A percentile compares a stretch with the other conserved stretches of the same genome.
phyloP scores from a whole-genome alignment of 169 alveolate genomes.

The Plasmodium coatneyi region DNA sequence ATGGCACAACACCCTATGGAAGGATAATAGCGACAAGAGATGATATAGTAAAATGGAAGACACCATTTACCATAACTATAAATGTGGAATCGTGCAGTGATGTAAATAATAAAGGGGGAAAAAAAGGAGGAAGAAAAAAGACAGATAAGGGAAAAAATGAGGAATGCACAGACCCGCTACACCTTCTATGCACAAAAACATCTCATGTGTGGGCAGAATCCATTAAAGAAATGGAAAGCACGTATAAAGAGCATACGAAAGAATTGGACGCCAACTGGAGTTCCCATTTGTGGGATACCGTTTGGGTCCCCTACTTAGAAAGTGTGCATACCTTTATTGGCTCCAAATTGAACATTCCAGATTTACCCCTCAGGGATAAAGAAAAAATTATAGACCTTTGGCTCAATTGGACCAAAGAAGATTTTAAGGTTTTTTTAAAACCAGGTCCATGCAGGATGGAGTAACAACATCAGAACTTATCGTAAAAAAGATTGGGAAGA shows the following conservation, averaged over 20 bases:
- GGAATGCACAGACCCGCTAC: background rate
- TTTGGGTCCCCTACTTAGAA: constrained; percentile 8
- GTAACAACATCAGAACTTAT: background rate
- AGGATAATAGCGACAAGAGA: constrained; percentile 6
- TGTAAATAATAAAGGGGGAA: background rate
- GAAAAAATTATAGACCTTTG: background rate
- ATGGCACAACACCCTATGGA: background rate
- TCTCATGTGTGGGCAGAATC: background rate
- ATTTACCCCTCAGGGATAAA: background rate
- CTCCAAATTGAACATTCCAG: background rate
- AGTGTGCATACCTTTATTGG: background rate
- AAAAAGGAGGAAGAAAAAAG: background rate
- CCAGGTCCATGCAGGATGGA: background rate
- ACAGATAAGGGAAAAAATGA: background rate
- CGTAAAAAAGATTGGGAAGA: too few species aligned
- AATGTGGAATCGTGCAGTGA: background rate
- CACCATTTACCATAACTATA: background rate
- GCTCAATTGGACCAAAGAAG: background rate
- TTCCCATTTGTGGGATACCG: background rate
- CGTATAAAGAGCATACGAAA: background rate
- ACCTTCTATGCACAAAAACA: background rate
- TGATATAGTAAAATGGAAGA: background rate
- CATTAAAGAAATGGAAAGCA: constrained; percentile 7
- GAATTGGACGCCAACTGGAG: constrained; percentile 1
- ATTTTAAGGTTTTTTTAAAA: constrained; percentile 9